Evolutionary conservation across 108 stramenopile genomes (phyloP).

Genomic region (Poteriospumella lacustris): DNA sequence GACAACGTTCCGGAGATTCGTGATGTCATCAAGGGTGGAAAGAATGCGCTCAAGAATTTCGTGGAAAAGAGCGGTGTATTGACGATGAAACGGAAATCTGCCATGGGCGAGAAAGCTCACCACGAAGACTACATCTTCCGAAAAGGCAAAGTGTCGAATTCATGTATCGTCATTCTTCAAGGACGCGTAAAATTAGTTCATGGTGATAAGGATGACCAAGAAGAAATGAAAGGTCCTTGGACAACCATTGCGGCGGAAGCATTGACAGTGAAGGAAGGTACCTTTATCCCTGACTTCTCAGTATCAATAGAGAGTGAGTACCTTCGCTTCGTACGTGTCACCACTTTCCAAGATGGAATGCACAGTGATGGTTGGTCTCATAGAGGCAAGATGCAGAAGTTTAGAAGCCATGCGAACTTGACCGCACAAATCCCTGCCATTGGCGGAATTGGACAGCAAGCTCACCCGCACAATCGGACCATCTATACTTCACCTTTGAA

Average conservation of each 20-base stretch:
- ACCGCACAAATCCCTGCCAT: too few relatives aligned
- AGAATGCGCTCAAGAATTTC: not conserved
- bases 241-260: not conserved
- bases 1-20: not conserved
- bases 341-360: too few relatives aligned
- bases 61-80: not conserved
- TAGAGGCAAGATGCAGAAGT: too few relatives aligned
- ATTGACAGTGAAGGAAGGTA: conserved; percentile 13
- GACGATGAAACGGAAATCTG: not conserved
- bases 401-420: too few relatives aligned
- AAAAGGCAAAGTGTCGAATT: not conserved
- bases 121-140: not conserved
- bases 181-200: not conserved
- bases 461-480: too few relatives aligned
- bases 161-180: not conserved
- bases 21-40: not conserved
- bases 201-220: not conserved
- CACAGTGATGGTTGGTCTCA: too few relatives aligned
- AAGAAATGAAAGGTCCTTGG: not conserved
- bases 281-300: conserved; percentile 3
- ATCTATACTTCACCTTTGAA: too few relatives aligned
- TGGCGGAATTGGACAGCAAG: too few relatives aligned
- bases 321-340: not conserved
- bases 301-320: not conserved
- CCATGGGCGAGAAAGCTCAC: not conserved